phyloP scores from a whole-genome alignment of 2,329 filamentous ascomycete genomes.

The Aureobasidium sp. region DNA sequence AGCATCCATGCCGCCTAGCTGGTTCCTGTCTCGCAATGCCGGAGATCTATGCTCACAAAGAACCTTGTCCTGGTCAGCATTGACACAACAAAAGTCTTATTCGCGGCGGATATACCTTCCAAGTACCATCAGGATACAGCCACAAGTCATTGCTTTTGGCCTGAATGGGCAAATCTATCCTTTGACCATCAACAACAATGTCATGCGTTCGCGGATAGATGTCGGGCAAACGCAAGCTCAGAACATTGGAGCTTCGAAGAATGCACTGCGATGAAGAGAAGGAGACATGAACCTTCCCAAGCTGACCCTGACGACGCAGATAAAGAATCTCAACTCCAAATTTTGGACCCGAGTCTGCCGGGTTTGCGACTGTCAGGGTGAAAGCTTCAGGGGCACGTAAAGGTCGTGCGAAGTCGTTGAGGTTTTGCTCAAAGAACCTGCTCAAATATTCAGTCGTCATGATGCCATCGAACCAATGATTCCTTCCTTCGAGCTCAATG shows the following conservation, averaged over 20 bases:
- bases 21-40: slow-evolving; percentile 35
- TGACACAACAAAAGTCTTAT: background rate
- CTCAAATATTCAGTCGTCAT: slow-evolving; percentile 46
- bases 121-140: background rate
- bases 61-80: slow-evolving; percentile 7
- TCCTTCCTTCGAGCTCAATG: slow-evolving; percentile 42
- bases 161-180: background rate
- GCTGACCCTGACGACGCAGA: slow-evolving; percentile 42
- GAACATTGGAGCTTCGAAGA: slow-evolving; percentile 39
- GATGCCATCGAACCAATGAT: slow-evolving; percentile 50
- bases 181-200: slow-evolving; percentile 3
- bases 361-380: slow-evolving; percentile 43
- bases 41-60: background rate
- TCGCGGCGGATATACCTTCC: background rate
- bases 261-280: slow-evolving; percentile 29
- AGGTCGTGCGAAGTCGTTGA: slow-evolving; percentile 24
- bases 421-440: slow-evolving; percentile 40
- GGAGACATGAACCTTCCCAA: slow-evolving; percentile 42
- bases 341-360: slow-evolving; percentile 46
- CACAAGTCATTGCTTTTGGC: background rate
- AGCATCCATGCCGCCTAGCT: slow-evolving; percentile 48
- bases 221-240: slow-evolving; percentile 21
- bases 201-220: slow-evolving; percentile 8
- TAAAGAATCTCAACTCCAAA: slow-evolving; percentile 45
- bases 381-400: slow-evolving; percentile 32